Evolutionary conservation across 148 eudicot species (phyloP).

Genomic region (Silene uniflora): DNA sequence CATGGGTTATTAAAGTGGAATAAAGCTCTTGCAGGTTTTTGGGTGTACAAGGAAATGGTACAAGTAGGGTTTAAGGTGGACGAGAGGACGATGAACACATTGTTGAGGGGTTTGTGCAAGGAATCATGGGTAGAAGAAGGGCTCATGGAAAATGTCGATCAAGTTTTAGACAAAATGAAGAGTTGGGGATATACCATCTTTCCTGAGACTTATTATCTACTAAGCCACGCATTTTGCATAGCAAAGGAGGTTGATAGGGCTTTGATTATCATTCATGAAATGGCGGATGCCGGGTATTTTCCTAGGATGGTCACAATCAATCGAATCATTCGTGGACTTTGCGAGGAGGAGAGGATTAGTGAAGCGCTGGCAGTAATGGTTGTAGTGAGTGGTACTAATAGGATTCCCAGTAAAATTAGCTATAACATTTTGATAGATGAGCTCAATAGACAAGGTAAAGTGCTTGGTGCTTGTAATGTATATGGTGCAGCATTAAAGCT

Average conservation of each 20-base stretch:
- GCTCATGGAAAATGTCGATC: slow-evolving; percentile 34
- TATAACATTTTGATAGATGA: slow-evolving; percentile 54
- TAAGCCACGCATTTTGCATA: slow-evolving; percentile 63
- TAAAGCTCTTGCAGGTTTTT: slow-evolving; percentile 35
- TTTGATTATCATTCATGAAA: slow-evolving; percentile 37
- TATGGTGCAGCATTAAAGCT: slow-evolving; percentile 62
- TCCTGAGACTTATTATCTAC: slow-evolving; percentile 36
- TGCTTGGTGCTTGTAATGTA: slow-evolving; percentile 36
- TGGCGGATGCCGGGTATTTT: slow-evolving; percentile 44
- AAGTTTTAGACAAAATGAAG: slow-evolving; percentile 52
- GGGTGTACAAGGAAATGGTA: slow-evolving; percentile 57
- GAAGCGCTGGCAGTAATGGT: slow-evolving; percentile 50
- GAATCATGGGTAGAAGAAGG: slow-evolving; percentile 40
- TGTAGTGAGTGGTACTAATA: slow-evolving; percentile 32
- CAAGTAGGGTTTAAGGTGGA: slow-evolving; percentile 51
- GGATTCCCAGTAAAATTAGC: slow-evolving; percentile 43
- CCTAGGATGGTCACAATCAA: slow-evolving; percentile 56
- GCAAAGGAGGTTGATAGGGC: slow-evolving; percentile 47
- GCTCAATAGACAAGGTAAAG: slow-evolving; percentile 44
- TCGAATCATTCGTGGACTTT: slow-evolving; percentile 51
- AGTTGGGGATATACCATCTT: slow-evolving; percentile 33
- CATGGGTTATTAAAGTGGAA: slow-evolving; percentile 87
- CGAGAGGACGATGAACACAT: slow-evolving; percentile 69
- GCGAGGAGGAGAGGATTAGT: slow-evolving; percentile 41
- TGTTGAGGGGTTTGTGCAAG: slow-evolving; percentile 71